Evolutionary conservation across 192 early-diverging fungal species (phyloP).

Genomic region (Linnemannia exigua): DNA sequence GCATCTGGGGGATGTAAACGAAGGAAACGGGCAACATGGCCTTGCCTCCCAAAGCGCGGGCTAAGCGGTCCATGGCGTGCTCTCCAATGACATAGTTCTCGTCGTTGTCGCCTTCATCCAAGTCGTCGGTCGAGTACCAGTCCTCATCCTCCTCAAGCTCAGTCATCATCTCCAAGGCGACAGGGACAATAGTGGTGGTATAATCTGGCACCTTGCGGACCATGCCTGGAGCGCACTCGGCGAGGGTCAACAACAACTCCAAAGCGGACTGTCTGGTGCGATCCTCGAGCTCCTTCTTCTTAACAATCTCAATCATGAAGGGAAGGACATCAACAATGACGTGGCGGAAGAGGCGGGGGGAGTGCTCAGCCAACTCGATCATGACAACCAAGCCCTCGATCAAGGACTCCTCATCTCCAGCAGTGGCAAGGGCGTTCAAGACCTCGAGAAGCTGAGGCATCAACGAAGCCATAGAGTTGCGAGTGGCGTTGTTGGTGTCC

Average conservation of each 20-base stretch:
- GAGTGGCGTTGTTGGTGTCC: constrained; percentile 71
- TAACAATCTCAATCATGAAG: constrained; percentile 84
- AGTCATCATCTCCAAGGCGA: constrained; percentile 95
- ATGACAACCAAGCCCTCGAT: constrained; percentile 81
- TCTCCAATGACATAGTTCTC: constrained; percentile 92
- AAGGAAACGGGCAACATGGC: constrained; percentile 91
- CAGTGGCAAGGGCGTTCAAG: constrained; percentile 75
- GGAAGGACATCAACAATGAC: constrained; percentile 80
- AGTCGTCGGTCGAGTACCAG: constrained; percentile 92
- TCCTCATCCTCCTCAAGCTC: constrained; percentile 89
- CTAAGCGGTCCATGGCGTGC: constrained; percentile 96
- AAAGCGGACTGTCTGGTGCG: constrained; percentile 90
- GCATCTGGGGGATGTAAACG: constrained; percentile 89
- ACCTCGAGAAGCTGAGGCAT: constrained; percentile 89
- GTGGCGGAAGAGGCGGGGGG: constrained; percentile 87
- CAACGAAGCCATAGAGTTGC: constrained; percentile 71
- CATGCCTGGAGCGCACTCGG: constrained; percentile 90
- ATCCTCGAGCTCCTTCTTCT: constrained; percentile 85
- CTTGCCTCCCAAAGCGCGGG: constrained; percentile 89
- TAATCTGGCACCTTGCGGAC: constrained; percentile 92
- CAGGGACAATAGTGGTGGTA: constrained; percentile 83
- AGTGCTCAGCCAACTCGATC: constrained; percentile 89
- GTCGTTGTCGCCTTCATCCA: constrained; percentile 93
- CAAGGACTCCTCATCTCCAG: constrained; percentile 81
- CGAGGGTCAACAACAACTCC: constrained; percentile 92